Conservation (phyloP, 1,284 basidiomycete species). For the Ganoderma lucidum region DNA sequence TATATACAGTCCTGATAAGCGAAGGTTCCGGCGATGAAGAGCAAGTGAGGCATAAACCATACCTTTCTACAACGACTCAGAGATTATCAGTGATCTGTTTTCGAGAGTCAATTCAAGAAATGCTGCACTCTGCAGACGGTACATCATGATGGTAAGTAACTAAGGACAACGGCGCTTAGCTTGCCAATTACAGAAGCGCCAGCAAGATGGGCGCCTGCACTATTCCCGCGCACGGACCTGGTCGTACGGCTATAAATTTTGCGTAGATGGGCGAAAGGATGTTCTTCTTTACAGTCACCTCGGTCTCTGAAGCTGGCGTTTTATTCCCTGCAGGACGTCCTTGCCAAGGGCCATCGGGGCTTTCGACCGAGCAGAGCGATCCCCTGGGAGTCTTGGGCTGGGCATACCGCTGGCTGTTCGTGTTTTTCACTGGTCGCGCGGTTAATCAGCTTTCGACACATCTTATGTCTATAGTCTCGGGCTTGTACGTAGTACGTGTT, state of each 20-base stretch:
- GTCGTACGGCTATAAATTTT: constrained; percentile 23
- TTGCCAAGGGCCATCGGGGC: constrained; percentile 24
- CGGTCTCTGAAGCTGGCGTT: constrained; percentile 51
- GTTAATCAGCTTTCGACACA: constrained; percentile 79
- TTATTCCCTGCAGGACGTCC: constrained; percentile 30
- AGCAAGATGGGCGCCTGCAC: too few relatives aligned
- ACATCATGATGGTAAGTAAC: too few relatives aligned
- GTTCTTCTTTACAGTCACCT: constrained; percentile 66
- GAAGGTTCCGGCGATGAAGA: too few relatives aligned
- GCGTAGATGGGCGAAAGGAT: constrained; percentile 20
- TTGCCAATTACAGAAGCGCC: not conserved
- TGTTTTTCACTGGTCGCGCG: constrained; percentile 55
- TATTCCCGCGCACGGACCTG: constrained; percentile 63
- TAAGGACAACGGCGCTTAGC: not conserved
- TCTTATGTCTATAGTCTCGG: constrained; percentile 2
- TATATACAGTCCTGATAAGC: too few relatives aligned
- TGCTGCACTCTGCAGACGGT: not conserved
- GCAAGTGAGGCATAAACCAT: too few relatives aligned
- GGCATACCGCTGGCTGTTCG: constrained; percentile 70
- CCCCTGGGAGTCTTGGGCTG: constrained; percentile 55
- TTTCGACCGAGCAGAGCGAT: constrained; percentile 45
- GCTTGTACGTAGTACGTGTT: not conserved
- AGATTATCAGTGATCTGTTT: too few relatives aligned
- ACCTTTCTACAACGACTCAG: too few relatives aligned
- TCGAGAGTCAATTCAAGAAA: too few relatives aligned